Base-by-base conservation (phyloP, 2,329 filamentous ascomycete genomes). In the Phoma sp. region DNA sequence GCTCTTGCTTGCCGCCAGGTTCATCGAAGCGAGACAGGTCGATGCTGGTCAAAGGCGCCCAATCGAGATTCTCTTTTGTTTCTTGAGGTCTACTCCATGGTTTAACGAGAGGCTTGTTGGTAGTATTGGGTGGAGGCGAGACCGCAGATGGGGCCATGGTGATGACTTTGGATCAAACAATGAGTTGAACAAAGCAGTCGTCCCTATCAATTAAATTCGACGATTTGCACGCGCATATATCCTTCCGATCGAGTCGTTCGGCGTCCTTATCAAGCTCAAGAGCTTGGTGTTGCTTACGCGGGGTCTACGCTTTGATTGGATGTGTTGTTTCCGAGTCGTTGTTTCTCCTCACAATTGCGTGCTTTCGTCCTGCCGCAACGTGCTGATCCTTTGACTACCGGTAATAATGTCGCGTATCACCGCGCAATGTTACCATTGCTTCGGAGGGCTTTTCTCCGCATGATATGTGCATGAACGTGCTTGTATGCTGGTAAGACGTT, bases 11-110 rank as follows among this genome's bases (percentile, higher is more conserved):
- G 11, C 57, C 62, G 10, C 48, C 52, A 1, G 59, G 59, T n/a
- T 56, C 53, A 18, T 60, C 49, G 32, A 59, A 66, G 18, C 55
- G 55, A 17, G 59, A 59, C 4, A 66, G 47, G 20, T 64, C 57
- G 10, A 66, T 56, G 10, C 47, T 62, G 4, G 59, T 57, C 25
- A 66, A 36, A 26, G 63, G 62, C 5, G 64, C 64, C 59, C 62
- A 67, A 10, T 66, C 59, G n/a, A 67, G 55, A 15, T 61, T 39
- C 28, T 64, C 59, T 30, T 51, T 55, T 14, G 62, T 65, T 10
- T 57, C 49, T 46, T 65, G 42, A 12, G 62, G 62, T 14, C 62
- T 57, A 33, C 37, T 55, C 62, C 62, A 65, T 34, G 55, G 55
- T 34, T 65, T 60, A 26, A 62, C 45, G 9, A 51, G 46, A 7